Base-by-base conservation (phyloP, 1,284 basidiomycete genomes). In the Malassezia dermatis region DNA sequence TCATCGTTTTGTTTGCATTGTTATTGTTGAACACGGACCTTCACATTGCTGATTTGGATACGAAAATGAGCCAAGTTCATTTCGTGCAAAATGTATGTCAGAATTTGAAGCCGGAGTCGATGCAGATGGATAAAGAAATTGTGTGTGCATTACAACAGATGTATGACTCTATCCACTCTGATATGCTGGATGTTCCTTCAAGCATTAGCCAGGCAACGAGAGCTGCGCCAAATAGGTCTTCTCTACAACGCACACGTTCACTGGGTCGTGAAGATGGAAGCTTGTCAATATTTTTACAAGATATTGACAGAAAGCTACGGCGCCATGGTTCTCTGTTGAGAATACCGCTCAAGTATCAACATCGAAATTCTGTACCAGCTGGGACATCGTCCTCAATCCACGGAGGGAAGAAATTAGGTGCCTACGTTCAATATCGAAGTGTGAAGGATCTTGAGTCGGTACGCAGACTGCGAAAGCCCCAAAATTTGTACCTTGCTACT, bases 11-110 rank as follows among this genome's bases (percentile, higher is more conserved):
- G 0, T 98, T 93, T 67, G 94, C 93, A 1, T 80, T 98, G 46
- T 79, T 99, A 0, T 80, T 98, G 40, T 82, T 98, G 56, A 98
- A 99, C 76, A 99, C 93, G 23, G 93, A 98, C 75, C 80, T 98
- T 17, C 91, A 98, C 75, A 85, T 98, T 51, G 93, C 90, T 34
- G 91, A 96, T 37, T 80, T 94, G 27, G 76, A 82, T 4, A 84
- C 81, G 23, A 84, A 88, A 61, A 98, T 98, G 94, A 91, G 89
- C 4, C 81, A 86, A n/a, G 81, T 74, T 48, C 89, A 98, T 68
- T 99, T 98, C 74, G 83, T 96, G 3, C 82, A 84, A 39, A 96
- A 98, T 75, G 93, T 91, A 0, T 80, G 95, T 73, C 78, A 82
- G 4, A 86, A 89, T 0, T 86, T 96, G 28, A 39, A 39, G 37